These are phyloP conservation scores for Ajuga reptans DNA, from an alignment of 305 asterid genomes.

Conservation along the genomic window DNA sequence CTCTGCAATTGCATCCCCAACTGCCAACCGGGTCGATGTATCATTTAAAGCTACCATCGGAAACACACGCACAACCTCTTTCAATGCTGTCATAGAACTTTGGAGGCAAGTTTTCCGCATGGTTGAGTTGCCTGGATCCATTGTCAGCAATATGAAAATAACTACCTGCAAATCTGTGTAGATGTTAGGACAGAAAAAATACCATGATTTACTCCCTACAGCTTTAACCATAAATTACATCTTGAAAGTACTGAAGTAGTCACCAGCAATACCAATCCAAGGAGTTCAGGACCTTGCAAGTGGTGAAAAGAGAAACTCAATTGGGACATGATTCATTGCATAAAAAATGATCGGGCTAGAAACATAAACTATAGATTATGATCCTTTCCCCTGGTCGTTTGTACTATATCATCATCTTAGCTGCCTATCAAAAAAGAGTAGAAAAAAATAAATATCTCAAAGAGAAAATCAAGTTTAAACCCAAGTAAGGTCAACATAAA, in stretches of 20 bases:
- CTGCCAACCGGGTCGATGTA: constrained; percentile 72
- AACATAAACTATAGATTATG: constrained; percentile 13
- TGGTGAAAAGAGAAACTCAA: constrained; percentile 2
- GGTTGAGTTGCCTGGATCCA: constrained; percentile 88
- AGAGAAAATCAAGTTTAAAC: neutral
- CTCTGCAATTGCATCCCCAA: constrained; percentile 90
- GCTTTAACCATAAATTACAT: constrained; percentile 11
- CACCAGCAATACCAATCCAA: constrained; percentile 6
- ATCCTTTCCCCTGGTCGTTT: neutral
- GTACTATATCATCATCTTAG: neutral
- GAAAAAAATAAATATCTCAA: neutral
- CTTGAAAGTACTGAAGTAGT: constrained; percentile 7
- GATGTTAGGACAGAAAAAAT: constrained; percentile 50
- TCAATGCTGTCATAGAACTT: constrained; percentile 64
- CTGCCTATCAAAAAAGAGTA: neutral
- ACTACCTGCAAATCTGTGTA: constrained; percentile 93
- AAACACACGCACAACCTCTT: constrained; percentile 75
- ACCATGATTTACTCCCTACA: constrained; percentile 9
- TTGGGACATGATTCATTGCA: neutral
- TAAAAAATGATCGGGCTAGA: neutral
- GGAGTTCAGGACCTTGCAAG: constrained; percentile 12
- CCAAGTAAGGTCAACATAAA: neutral
- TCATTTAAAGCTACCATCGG: constrained; percentile 87
- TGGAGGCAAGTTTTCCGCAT: constrained; percentile 75
- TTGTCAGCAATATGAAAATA: constrained; percentile 77